Conservation (phyloP, 345 rosid species). For the Syzygium grande region DNA sequence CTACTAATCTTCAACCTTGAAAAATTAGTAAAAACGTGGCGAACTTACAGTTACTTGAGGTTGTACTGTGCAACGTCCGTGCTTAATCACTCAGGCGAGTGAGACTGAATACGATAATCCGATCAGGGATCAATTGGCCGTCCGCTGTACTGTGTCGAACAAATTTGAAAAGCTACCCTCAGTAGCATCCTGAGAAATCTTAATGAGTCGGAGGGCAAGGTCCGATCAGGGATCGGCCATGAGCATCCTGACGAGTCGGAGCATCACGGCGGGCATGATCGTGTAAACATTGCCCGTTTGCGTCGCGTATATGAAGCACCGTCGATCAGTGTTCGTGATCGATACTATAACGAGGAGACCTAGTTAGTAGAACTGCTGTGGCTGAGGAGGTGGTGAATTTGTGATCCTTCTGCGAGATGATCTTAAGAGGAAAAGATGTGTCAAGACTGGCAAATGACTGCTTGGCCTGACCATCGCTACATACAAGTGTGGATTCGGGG, state of each 20-base stretch:
- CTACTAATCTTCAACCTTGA: not conserved
- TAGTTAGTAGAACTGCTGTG: not conserved
- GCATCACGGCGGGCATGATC: rapidly evolving
- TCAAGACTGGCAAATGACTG: not conserved
- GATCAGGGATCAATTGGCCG: not conserved
- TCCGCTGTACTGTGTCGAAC: not conserved
- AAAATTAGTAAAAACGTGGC: not conserved
- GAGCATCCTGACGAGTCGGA: rapidly evolving
- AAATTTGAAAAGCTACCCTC: too few species aligned
- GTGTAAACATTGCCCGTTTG: not conserved
- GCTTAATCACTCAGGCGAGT: not conserved
- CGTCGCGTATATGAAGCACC: rapidly evolving
- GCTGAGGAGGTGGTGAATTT: not conserved
- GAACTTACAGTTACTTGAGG: not conserved
- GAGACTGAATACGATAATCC: not conserved
- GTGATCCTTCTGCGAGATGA: not conserved
- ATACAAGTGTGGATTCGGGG: not conserved
- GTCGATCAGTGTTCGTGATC: not conserved
- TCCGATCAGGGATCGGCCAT: too few species aligned
- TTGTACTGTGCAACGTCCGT: not conserved
- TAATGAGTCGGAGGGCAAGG: not conserved
- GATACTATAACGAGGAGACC: rapidly evolving
- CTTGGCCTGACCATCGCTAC: not conserved
- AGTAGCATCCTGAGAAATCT: not conserved
- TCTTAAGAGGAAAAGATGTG: rapidly evolving